phyloP scores from a whole-genome alignment of 495 filamentous ascomycete genomes.

The Trichoderma reesei region DNA sequence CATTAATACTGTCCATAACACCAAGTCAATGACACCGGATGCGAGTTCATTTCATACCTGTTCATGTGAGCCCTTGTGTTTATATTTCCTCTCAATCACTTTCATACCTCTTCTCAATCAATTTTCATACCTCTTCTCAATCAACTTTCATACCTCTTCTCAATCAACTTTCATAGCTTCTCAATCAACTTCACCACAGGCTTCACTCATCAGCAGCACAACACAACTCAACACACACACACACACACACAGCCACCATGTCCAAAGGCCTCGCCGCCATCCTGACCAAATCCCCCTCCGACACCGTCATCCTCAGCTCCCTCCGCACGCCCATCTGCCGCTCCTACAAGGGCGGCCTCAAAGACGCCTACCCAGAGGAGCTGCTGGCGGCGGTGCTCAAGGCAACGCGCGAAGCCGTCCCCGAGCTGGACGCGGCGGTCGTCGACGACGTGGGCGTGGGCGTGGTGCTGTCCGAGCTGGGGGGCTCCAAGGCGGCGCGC shows the following conservation, averaged over 20 bases:
- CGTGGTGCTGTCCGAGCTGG: constrained; percentile 82
- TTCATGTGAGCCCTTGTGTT: neutral
- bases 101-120: neutral
- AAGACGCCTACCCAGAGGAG: constrained; percentile 85
- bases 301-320: constrained; percentile 81
- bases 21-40: no score
- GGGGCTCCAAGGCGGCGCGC: constrained; percentile 80
- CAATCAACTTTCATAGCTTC: neutral
- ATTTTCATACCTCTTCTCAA: neutral
- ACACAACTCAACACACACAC: neutral
- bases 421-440: constrained; percentile 57
- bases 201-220: neutral
- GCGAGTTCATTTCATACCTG: neutral
- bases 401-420: constrained; percentile 60
- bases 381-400: constrained; percentile 72
- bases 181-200: neutral
- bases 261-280: constrained; percentile 58
- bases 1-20: no score
- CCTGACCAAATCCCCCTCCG: constrained; percentile 67
- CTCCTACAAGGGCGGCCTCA: constrained; percentile 72
- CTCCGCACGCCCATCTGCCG: constrained; percentile 79
- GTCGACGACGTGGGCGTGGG: constrained; percentile 80
- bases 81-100: neutral
- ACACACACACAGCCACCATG: neutral
- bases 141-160: neutral